Evolutionary conservation across 371 early-diverging fungal species (phyloP).

Genomic region (Mucor plumbeus): DNA sequence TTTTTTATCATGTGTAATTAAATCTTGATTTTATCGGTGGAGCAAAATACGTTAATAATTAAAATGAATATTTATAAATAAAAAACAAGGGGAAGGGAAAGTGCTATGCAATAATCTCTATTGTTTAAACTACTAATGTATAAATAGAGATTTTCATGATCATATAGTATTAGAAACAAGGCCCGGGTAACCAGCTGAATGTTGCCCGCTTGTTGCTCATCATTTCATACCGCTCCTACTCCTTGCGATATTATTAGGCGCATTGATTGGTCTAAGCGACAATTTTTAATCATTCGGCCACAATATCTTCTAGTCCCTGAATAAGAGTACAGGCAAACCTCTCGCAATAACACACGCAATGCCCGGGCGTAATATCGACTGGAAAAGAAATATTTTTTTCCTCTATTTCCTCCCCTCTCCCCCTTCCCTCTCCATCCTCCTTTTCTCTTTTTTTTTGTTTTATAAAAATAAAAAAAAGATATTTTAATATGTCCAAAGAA

Average conservation of each 20-base stretch:
- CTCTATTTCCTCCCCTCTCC: not conserved
- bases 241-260: not conserved
- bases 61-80: too few species aligned
- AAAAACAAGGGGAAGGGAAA: too few species aligned
- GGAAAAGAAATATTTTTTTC: conserved; percentile 10
- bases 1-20: too few species aligned
- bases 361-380: conserved; percentile 1
- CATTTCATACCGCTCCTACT: not conserved
- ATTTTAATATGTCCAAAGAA: not conserved
- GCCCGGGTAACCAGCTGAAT: not conserved
- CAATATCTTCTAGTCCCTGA: not conserved
- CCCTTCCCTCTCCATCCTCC: not conserved
- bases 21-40: too few species aligned
- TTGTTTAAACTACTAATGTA: too few species aligned
- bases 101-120: not conserved
- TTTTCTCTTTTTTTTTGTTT: not conserved
- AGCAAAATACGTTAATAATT: too few species aligned
- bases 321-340: not conserved
- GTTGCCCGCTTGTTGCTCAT: not conserved
- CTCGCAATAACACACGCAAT: not conserved
- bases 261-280: not conserved
- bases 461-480: not conserved
- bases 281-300: not conserved
- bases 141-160: too few species aligned
- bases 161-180: too few species aligned